Percentiles rank a stretch among this genome's conserved stretches.
Evolutionary conservation across 306 rosid species (phyloP).

Genomic region (Lathyrus sativus): DNA sequence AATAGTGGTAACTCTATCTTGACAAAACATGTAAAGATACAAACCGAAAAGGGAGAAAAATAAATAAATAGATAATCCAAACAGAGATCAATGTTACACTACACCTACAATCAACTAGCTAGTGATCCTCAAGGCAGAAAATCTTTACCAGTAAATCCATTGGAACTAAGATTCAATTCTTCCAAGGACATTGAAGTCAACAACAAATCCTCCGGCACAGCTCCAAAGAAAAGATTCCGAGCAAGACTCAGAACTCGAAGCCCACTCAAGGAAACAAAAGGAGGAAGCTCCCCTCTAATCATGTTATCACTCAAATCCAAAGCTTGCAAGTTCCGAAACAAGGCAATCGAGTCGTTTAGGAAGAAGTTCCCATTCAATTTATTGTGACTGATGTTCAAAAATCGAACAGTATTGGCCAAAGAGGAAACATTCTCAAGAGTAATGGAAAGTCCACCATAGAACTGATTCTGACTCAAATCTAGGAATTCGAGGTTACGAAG

Average conservation of each 20-base stretch:
- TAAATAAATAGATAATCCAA: not conserved
- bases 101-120: slow-evolving; percentile 18
- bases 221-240: slow-evolving; percentile 61
- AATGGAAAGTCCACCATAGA: slow-evolving; percentile 64
- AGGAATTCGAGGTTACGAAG: slow-evolving; percentile 69
- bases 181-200: slow-evolving; percentile 53
- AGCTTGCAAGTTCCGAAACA: slow-evolving; percentile 69
- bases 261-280: slow-evolving; percentile 56
- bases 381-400: slow-evolving; percentile 65
- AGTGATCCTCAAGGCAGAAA: slow-evolving; percentile 29
- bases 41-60: not conserved
- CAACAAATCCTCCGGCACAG: slow-evolving; percentile 66
- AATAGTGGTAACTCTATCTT: slow-evolving; percentile 4
- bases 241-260: slow-evolving; percentile 64
- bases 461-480: slow-evolving; percentile 74
- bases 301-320: slow-evolving; percentile 73
- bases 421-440: slow-evolving; percentile 54
- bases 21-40: slow-evolving; percentile 15
- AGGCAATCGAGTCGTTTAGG: slow-evolving; percentile 41
- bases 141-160: slow-evolving; percentile 76
- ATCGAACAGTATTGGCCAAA: slow-evolving; percentile 65
- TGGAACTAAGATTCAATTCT: slow-evolving; percentile 84
- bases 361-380: slow-evolving; percentile 67
- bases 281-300: slow-evolving; percentile 75
- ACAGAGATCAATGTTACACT: slow-evolving; percentile 20